Evolutionary conservation across 176 grass and related monocot genomes (phyloP), one percentile per base, ranked within the genome.

Genomic region (Chloris gayana): DNA sequence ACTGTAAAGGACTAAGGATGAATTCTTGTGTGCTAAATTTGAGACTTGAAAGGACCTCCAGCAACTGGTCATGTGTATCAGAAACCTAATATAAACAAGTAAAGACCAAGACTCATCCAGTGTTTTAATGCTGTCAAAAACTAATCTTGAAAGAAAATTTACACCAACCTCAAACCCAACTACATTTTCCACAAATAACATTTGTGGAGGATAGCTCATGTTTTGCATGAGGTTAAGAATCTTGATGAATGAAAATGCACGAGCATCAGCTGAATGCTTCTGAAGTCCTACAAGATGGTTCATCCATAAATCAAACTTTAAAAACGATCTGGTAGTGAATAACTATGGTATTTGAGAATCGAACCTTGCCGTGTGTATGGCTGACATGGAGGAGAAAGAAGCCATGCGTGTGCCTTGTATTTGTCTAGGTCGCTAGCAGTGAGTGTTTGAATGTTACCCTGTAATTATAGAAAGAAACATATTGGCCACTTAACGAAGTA

Each of bases 321-420:
- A 76, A 73, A 60, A 50, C n/a, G 4, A 63, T 17, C 66, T 67
- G 62, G 47, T 33, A 47, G 41, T 21, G 8, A 56, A 72, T 38
- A 75, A 46, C 14, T 80, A 44, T 67, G 56, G 26, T 70, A n/a
- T 26, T 67, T n/a, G 18, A 84, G 46, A 81, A 46, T 57, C 31
- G 84, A 69, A 94, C 95, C 95, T 92, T 98, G 95, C 19, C 95
- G 85, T 67, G 95, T 97, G 85, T 98, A 98, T 60, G 95, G 95
- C 82, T 98, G 95, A 70, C 95, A 98, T 76, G 95, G 92, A 91
- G 95, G 95, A 86, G 95, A 98, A 72, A 98, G 83, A 85, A 98
- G 88, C 92, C 95, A 98, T 70, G 86, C 84, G 30, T 95, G 90
- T 75, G 95, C 90, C 84, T 64, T 83, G 68, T 95, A 98, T 78